Evolutionary conservation across 2,329 filamentous ascomycete species (phyloP).

Genomic region (Aspergillus tubingensis): DNA sequence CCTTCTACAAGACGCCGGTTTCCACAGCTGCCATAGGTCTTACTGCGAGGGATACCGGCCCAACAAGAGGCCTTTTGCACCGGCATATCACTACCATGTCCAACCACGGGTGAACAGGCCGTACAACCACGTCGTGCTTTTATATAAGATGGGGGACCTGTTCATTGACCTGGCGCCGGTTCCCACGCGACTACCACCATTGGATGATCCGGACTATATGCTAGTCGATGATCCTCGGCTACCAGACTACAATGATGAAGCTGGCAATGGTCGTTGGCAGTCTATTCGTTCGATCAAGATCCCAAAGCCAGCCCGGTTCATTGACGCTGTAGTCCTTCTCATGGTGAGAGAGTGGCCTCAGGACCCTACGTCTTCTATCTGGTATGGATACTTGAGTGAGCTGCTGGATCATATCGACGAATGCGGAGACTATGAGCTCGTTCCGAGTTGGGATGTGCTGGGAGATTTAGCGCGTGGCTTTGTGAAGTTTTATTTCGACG

Average conservation of each 20-base stretch:
- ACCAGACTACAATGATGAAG: not conserved
- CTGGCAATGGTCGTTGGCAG: not conserved
- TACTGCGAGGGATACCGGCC: not conserved
- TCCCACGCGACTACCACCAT: not conserved
- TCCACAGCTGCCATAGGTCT: too few relatives aligned
- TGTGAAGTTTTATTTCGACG: too few relatives aligned
- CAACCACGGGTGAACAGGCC: not conserved
- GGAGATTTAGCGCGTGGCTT: too few relatives aligned
- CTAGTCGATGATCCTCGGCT: not conserved
- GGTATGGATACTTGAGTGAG: not conserved
- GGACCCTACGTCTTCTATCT: not conserved
- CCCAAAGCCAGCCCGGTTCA: not conserved
- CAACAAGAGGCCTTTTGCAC: not conserved
- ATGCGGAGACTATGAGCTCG: too few relatives aligned
- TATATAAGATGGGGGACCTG: too few relatives aligned
- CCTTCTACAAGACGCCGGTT: too few relatives aligned
- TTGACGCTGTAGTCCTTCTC: not conserved
- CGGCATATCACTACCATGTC: not conserved
- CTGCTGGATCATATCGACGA: too few relatives aligned
- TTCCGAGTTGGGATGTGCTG: too few relatives aligned
- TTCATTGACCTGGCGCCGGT: not conserved
- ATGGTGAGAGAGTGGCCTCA: not conserved
- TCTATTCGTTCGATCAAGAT: not conserved
- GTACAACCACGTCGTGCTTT: too few relatives aligned
- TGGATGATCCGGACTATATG: not conserved